phyloP scores from a whole-genome alignment of 306 rosid species.

The Citrullus colocynthis region DNA sequence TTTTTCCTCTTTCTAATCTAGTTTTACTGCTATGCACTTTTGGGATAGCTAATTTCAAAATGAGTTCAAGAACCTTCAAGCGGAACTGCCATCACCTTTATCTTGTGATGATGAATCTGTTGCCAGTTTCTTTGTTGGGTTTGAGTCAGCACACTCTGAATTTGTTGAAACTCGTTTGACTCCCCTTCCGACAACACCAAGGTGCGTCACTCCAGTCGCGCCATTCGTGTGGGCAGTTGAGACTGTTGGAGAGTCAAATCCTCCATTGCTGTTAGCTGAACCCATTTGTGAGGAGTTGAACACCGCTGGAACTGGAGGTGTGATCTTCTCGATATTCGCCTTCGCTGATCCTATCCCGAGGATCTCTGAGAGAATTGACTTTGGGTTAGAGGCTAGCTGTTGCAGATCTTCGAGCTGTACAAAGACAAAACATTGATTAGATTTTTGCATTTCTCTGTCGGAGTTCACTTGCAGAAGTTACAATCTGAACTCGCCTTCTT shows the following conservation, averaged over 20 bases:
- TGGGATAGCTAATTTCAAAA: neutral
- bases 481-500: constrained; percentile 45
- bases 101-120: constrained; percentile 39
- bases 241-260: constrained; percentile 70
- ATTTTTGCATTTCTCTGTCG: neutral
- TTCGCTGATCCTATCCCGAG: constrained; percentile 52
- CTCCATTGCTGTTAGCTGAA: constrained; percentile 41
- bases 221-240: constrained; percentile 79
- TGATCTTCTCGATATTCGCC: constrained; percentile 30
- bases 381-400: constrained; percentile 60
- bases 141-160: constrained; percentile 33
- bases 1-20: neutral
- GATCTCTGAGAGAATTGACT: constrained; percentile 62
- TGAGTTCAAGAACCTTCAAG: constrained; percentile 23
- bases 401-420: constrained; percentile 92
- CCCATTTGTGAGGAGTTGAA: constrained; percentile 50
- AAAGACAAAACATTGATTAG: constrained; percentile 5
- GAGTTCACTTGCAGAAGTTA: neutral
- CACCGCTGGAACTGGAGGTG: constrained; percentile 31
- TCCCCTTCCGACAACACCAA: constrained; percentile 96
- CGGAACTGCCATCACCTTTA: constrained; percentile 32
- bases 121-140: constrained; percentile 48
- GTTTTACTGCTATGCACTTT: neutral
- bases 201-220: constrained; percentile 73
- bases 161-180: constrained; percentile 57